phyloP scores from a whole-genome alignment of 2,329 filamentous ascomycete genomes.

The Cryphonectria carpinicola region DNA sequence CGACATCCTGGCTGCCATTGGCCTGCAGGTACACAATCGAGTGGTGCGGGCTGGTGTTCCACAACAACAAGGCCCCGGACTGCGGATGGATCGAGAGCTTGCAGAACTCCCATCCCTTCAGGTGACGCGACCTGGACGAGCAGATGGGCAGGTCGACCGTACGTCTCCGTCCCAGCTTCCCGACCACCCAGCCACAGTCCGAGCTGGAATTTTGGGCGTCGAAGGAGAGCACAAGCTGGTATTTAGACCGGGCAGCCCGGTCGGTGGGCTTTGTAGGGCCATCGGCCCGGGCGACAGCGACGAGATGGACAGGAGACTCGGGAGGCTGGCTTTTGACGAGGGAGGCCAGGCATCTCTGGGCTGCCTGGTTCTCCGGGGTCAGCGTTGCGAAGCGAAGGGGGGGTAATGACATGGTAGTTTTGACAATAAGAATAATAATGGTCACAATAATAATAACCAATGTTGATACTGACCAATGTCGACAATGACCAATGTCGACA shows the following conservation, averaged over 20 bases:
- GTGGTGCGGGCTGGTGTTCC: background rate
- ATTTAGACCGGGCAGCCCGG: background rate
- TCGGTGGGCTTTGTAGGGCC: too few species aligned
- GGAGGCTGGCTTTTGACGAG: too few species aligned
- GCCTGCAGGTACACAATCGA: slow-evolving; percentile 11
- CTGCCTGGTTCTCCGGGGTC: too few species aligned
- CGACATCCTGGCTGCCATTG: background rate
- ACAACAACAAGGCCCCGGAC: background rate
- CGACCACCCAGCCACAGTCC: slow-evolving; percentile 1
- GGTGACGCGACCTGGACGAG: slow-evolving; percentile 11
- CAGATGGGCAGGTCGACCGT: slow-evolving; percentile 9
- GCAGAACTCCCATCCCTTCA: background rate
- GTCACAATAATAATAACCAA: too few species aligned
- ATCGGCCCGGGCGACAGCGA: too few species aligned
- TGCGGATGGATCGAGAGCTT: slow-evolving; percentile 11
- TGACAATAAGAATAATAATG: too few species aligned
- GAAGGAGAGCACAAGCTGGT: slow-evolving; percentile 9
- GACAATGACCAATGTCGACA: too few species aligned
- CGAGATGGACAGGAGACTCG: too few species aligned
- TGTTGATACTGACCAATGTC: too few species aligned
- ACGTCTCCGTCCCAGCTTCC: background rate
- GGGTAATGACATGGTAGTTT: too few species aligned
- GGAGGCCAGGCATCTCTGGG: too few species aligned
- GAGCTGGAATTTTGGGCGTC: background rate
- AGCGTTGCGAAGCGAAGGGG: too few species aligned